phyloP scores from a whole-genome alignment of 805 yeast genomes.

The Candida railenensis region DNA sequence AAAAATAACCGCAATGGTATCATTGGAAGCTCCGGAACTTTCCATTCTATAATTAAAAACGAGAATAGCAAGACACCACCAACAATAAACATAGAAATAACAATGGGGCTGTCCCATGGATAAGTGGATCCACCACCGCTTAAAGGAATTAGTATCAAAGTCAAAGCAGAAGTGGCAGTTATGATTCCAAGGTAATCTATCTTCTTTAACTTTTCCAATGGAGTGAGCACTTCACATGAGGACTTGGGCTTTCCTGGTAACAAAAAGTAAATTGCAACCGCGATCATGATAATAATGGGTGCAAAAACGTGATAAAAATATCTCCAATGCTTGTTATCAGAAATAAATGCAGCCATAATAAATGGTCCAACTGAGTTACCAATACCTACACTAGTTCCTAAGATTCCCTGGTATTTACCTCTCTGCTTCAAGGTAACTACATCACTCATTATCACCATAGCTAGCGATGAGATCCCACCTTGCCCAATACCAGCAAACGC shows the following conservation, averaged over 20 bases:
- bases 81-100: constrained; percentile 13
- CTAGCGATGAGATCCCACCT: constrained; percentile 51
- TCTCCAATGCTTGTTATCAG: constrained; percentile 44
- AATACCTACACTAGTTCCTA: constrained; percentile 50
- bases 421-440: constrained; percentile 51
- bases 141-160: constrained; percentile 12
- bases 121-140: constrained; percentile 17
- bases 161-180: constrained; percentile 11
- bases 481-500: constrained; percentile 57
- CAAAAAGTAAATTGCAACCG: constrained; percentile 27
- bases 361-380: constrained; percentile 60
- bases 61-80: constrained; percentile 20
- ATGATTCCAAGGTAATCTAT: constrained; percentile 15
- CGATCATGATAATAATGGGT: constrained; percentile 38
- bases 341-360: constrained; percentile 49
- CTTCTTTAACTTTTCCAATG: constrained; percentile 8
- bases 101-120: constrained; percentile 13
- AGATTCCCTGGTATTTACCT: constrained; percentile 57
- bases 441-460: constrained; percentile 56
- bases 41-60: constrained; percentile 27
- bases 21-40: constrained; percentile 29
- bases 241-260: constrained; percentile 35
- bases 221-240: constrained; percentile 25
- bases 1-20: constrained; percentile 26
- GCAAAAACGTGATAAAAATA: constrained; percentile 50